Evolutionary conservation across 78 protist species (phyloP), one percentile per base, ranked within the genome.

Genomic region (Speleostelium caveatum): DNA sequence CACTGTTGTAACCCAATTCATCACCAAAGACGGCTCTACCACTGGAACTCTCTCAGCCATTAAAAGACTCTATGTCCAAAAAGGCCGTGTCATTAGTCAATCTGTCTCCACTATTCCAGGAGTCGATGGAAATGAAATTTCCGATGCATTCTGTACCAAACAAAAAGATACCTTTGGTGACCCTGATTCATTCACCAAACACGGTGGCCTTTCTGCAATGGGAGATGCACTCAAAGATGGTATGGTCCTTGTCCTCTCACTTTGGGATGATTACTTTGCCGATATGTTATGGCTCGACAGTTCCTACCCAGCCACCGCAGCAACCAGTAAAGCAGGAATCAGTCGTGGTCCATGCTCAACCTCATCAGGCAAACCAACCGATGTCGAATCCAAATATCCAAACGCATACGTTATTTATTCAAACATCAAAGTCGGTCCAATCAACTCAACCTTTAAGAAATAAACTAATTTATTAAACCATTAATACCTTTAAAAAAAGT

Each of bases 201-300:
- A 94, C 32, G 95, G 95, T 53, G 96, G 96, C 16, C 42, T 94
- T 32, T 16, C 45, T n/a, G 28, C 38, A n/a, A 86, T 92, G 93
- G 96, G 96, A 22, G 71, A 87, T 8, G 80, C 95, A 0, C 35
- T 91, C 10, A 32, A 73, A 21, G 51, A 30, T 67, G 96, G 96
- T 22, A 78, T 93, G 93, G 95, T 94, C 17, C 86, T 94, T 26
- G 96, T 94, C 6, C 39, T 94, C 41, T 62, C 86, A 39, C 90
- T 94, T 32, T 94, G 96, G 96, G 96, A 94, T 62, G 96, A 94
- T 58, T 62, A 86, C n/a, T 26, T n/a, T 4, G 95, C 75, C 2
- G 53, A 94, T 19, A 94, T 94, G 96, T 73, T 88, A 33, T 94
- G 96, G 96, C 58, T 94, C 26, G 96, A 94, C 28, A 53, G 86